A percentile compares a stretch with the other conserved stretches of the same genome.
These are phyloP conservation scores for Thoreauomyces humboldtii DNA, from an alignment of 192 early-diverging fungal genomes.

Conservation along the genomic window DNA sequence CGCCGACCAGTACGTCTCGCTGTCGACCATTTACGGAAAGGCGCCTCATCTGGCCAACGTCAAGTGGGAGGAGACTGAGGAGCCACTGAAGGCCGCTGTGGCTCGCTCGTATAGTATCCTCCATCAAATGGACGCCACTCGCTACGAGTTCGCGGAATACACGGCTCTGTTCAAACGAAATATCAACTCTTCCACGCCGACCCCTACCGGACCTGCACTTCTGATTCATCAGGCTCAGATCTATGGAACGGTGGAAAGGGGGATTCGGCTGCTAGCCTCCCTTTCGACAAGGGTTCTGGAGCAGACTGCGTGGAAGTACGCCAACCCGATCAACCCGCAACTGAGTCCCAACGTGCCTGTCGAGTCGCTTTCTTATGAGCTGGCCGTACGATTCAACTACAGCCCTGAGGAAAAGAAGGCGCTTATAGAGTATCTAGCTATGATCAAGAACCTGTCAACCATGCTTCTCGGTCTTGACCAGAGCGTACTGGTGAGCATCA, in stretches of 20 bases:
- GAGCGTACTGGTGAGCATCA: conserved; percentile 25
- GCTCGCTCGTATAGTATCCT: conserved; percentile 21
- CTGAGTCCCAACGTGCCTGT: conserved; percentile 17
- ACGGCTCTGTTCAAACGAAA: conserved; percentile 10
- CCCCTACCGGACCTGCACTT: background rate
- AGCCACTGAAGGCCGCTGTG: conserved; percentile 6
- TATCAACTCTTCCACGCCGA: background rate
- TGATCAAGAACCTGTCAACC: conserved; percentile 44
- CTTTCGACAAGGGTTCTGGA: conserved; percentile 38
- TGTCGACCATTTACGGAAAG: conserved; percentile 44
- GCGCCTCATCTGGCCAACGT: conserved; percentile 37
- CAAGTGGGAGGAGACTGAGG: conserved; percentile 34
- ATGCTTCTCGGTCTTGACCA: conserved; percentile 24
- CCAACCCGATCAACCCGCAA: conserved; percentile 35
- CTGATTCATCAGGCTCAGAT: background rate
- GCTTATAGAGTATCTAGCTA: conserved; percentile 47
- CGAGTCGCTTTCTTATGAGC: conserved; percentile 35
- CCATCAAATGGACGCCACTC: conserved; percentile 8
- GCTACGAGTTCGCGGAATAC: conserved; percentile 29
- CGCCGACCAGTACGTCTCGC: conserved; percentile 41
- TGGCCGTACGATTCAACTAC: conserved; percentile 51
- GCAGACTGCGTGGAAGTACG: conserved; percentile 53
- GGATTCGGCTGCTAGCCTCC: conserved; percentile 25
- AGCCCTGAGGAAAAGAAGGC: conserved; percentile 37
- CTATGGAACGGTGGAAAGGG: conserved; percentile 31